Evolutionary conservation across 805 yeast genomes (phyloP), one percentile per base, ranked within the genome.

Genomic region (Lipomyces spencermartinsiae): DNA sequence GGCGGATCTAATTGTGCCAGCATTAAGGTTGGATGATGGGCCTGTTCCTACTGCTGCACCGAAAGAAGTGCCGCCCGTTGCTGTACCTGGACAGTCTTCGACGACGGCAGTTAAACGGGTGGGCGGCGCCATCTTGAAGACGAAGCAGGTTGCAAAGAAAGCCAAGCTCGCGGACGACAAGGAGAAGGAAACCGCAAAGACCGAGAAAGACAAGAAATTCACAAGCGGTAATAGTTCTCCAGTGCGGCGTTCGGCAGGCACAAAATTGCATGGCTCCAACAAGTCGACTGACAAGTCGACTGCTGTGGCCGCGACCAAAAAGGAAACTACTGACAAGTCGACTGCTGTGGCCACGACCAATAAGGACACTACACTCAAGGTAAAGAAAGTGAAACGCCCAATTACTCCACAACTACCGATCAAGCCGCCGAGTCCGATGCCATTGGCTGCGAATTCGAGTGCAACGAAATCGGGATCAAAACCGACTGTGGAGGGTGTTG

Each of bases 121-220:
- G 22, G 64, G 67, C 39, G 80, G 79, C 7, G 78, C 79, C 16
- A 76, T 75, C 7, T 70, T 74, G 64, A 72, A 75, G 61, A 69
- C 73, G 68, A 68, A 69, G 58, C 66, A 58, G 71, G 69, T 64
- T 9, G 22, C 57, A 63, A 70, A 62, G 68, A 65, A 31, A 63
- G 33, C 59, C 61, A 70, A 65, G 46, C 53, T 33, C 7, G 37
- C 29, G 19, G 37, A 43, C 19, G 49, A 43, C 49, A 43, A n/a
- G 7, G 49, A 43, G 49, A 43, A 54, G 34, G 67, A 59, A 7
- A 7, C 59, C 9, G 43, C 25, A 12, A 43, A 9, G 14, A 58
- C 31, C 8, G 35, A 56, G 59, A 60, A 34, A 31, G 53, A 22
- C 9, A 19, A 29, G 29, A 31, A 31, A 12, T 14, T 25, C 5